Evolutionary conservation across 202 grass and related monocot species (phyloP).

Genomic region (Thinopyrum obtusiflorum): DNA sequence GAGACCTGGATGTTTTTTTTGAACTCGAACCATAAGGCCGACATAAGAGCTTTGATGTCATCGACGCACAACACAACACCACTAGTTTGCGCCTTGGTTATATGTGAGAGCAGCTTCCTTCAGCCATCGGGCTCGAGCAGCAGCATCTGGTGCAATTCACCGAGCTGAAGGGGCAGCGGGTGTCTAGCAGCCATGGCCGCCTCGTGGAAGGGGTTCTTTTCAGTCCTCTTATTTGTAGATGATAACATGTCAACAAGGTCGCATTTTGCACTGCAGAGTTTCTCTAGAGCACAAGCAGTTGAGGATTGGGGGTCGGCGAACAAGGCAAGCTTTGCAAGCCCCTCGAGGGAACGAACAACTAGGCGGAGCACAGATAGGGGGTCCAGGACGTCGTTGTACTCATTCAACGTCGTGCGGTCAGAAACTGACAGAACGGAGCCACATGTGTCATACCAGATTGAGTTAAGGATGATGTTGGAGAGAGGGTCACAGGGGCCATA

Average conservation of each 20-base stretch:
- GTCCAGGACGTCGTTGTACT: neutral
- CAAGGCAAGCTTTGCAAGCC: neutral
- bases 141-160: neutral
- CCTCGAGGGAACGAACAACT: neutral
- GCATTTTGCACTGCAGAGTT: neutral
- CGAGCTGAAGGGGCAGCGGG: neutral
- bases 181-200: neutral
- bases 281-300: neutral
- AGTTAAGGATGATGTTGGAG: neutral
- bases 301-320: neutral
- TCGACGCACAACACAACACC: neutral
- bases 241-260: neutral
- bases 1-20: neutral
- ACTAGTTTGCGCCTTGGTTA: neutral
- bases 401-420: neutral
- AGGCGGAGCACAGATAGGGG: neutral
- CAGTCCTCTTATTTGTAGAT: neutral
- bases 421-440: neutral
- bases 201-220: too few relatives aligned
- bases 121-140: neutral
- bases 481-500: neutral
- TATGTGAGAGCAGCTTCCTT: neutral
- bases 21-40: neutral
- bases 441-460: neutral
- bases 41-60: neutral